Evolutionary conservation across 2,329 filamentous ascomycete species (phyloP).

Genomic region (Phaeosphaeriaceae sp.): DNA sequence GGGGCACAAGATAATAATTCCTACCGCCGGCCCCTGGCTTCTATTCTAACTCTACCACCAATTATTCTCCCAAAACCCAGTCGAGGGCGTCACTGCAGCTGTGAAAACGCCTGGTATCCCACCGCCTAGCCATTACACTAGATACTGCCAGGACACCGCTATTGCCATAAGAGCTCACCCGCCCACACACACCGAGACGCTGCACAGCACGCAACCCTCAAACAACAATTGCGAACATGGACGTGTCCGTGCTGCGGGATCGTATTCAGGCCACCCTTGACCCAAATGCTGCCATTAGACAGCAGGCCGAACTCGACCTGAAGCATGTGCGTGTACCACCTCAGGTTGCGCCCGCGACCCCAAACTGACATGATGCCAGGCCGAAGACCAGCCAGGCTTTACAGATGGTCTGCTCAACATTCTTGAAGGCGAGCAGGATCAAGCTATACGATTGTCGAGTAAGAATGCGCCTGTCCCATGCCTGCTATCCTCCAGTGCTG

Average conservation of each 20-base stretch:
- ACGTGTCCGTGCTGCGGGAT: slow-evolving; percentile 74
- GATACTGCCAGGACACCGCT: slow-evolving; percentile 16
- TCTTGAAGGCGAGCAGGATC: slow-evolving; percentile 84
- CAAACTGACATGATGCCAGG: slow-evolving; percentile 60
- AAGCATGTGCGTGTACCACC: slow-evolving; percentile 69
- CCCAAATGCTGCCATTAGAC: slow-evolving; percentile 74
- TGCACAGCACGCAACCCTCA: slow-evolving; percentile 11
- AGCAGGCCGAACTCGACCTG: slow-evolving; percentile 79
- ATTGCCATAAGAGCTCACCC: slow-evolving; percentile 15
- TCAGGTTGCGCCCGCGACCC: slow-evolving; percentile 14
- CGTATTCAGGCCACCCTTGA: slow-evolving; percentile 79
- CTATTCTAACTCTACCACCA: slow-evolving; percentile 14
- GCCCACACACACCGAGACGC: slow-evolving; percentile 14
- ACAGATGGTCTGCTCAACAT: slow-evolving; percentile 90
- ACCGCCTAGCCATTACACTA: slow-evolving; percentile 17
- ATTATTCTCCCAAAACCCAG: slow-evolving; percentile 14
- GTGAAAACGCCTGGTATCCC: slow-evolving; percentile 13
- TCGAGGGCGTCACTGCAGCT: slow-evolving; percentile 21
- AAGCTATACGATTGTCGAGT: slow-evolving; percentile 87
- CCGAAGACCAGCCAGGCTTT: slow-evolving; percentile 89
- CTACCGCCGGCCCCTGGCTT: slow-evolving; percentile 18
- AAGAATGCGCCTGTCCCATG: slow-evolving; percentile 44
- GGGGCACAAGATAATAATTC: slow-evolving; percentile 27
- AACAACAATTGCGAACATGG: slow-evolving; percentile 62
- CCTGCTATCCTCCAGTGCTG: slow-evolving; percentile 20